Evolutionary conservation across 345 rosid species (phyloP).

Genomic region (Theobroma cacao): DNA sequence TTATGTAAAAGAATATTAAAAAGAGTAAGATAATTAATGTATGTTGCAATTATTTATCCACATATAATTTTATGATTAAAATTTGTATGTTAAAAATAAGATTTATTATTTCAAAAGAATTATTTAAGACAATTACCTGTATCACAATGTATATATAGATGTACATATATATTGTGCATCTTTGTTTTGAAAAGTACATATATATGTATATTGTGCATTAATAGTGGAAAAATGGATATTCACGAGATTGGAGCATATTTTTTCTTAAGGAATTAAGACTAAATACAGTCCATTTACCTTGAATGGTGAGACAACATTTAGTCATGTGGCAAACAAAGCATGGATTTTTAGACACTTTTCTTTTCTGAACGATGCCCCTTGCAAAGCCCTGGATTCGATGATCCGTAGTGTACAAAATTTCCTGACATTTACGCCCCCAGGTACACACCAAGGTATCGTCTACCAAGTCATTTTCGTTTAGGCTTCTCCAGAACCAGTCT

Average conservation of each 20-base stretch:
- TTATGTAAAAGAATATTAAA: not conserved
- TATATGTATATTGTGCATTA: not conserved
- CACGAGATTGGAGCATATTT: not conserved
- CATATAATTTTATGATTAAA: not conserved
- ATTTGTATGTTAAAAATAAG: not conserved
- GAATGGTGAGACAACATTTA: not conserved
- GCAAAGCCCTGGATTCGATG: not conserved
- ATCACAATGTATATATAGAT: not conserved
- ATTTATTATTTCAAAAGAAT: not conserved
- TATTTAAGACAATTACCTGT: not conserved
- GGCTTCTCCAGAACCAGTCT: constrained; percentile 16
- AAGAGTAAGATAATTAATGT: not conserved
- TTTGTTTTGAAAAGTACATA: no score
- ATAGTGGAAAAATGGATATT: not conserved
- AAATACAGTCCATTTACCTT: not conserved
- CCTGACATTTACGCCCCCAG: constrained; percentile 1
- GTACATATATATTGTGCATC: no score
- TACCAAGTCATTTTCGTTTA: constrained; percentile 16
- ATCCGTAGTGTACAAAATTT: not conserved
- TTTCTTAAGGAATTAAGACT: not conserved
- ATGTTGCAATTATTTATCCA: not conserved
- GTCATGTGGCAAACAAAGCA: not conserved
- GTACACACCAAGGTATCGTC: not conserved
- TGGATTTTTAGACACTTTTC: not conserved
- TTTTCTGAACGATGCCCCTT: not conserved